Conservation (phyloP, 805 yeast species). For the Zygosaccharomyces lentus region DNA sequence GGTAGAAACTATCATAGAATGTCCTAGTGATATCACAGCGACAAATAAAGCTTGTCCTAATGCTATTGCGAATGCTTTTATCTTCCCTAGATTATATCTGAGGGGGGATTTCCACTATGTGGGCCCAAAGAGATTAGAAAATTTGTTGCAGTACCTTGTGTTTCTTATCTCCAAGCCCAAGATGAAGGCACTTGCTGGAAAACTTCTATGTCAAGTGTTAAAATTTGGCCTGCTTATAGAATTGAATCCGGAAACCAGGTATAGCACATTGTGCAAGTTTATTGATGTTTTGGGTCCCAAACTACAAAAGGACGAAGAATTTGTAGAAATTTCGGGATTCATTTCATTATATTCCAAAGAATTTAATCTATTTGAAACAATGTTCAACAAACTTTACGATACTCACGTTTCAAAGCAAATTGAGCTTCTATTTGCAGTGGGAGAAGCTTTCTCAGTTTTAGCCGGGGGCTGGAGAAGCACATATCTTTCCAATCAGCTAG, state of each 20-base stretch:
- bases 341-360: conserved; percentile 42
- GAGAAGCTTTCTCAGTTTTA: conserved; percentile 74
- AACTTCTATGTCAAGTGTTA: conserved; percentile 34
- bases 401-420: conserved; percentile 63
- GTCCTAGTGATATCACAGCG: neutral
- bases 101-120: neutral
- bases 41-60: conserved; percentile 7
- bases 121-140: neutral
- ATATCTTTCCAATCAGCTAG: conserved; percentile 48
- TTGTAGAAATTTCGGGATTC: conserved; percentile 53
- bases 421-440: conserved; percentile 73
- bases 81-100: conserved; percentile 23
- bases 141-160: conserved; percentile 1
- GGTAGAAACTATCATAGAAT: conserved; percentile 7
- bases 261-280: conserved; percentile 24
- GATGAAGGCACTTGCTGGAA: neutral
- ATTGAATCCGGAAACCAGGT: conserved; percentile 18
- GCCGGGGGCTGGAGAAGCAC: conserved; percentile 75
- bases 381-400: conserved; percentile 48
- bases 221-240: conserved; percentile 37
- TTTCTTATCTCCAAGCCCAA: conserved; percentile 2
- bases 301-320: conserved; percentile 54
- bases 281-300: conserved; percentile 34
- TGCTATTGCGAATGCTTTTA: conserved; percentile 16
- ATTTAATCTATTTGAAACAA: conserved; percentile 30